These are phyloP conservation scores for Neospermospora avenae DNA, from an alignment of 2,329 filamentous ascomycete genomes.

Conservation along the genomic window DNA sequence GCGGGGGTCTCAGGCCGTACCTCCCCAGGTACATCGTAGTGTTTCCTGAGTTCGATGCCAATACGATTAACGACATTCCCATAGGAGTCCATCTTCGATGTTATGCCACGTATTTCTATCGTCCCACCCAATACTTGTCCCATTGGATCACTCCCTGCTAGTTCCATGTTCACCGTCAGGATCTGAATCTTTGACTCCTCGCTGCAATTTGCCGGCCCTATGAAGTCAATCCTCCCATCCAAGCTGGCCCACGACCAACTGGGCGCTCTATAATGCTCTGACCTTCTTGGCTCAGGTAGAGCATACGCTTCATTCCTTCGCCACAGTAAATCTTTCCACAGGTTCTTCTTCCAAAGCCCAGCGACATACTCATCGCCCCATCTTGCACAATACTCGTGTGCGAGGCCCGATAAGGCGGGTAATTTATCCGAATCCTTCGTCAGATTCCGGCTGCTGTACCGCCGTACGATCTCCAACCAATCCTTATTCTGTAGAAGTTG, in stretches of 20 bases:
- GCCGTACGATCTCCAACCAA: slow-evolving; percentile 4
- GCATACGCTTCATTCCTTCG: background rate
- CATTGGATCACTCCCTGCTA: background rate
- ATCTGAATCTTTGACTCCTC: background rate
- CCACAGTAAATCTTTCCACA: background rate
- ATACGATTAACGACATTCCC: background rate
- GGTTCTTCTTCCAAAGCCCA: slow-evolving; percentile 1
- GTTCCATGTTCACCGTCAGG: background rate
- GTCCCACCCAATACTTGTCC: background rate
- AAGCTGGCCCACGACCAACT: slow-evolving; percentile 9
- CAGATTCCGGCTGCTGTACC: background rate
- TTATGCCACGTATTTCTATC: background rate
- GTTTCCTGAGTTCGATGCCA: background rate
- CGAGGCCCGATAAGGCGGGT: slow-evolving; percentile 3
- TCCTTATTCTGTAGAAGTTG: background rate
- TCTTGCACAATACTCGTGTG: background rate
- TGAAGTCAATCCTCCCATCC: background rate
- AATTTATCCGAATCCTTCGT: slow-evolving; percentile 3
- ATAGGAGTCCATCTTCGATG: background rate
- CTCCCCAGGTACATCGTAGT: background rate
- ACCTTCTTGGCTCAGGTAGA: background rate
- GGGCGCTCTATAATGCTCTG: background rate
- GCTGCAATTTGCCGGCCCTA: background rate
- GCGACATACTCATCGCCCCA: slow-evolving; percentile 2
- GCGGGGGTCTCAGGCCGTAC: background rate